Conservation (phyloP, 2,329 filamentous ascomycete genomes). For the Penicillium palitans region DNA sequence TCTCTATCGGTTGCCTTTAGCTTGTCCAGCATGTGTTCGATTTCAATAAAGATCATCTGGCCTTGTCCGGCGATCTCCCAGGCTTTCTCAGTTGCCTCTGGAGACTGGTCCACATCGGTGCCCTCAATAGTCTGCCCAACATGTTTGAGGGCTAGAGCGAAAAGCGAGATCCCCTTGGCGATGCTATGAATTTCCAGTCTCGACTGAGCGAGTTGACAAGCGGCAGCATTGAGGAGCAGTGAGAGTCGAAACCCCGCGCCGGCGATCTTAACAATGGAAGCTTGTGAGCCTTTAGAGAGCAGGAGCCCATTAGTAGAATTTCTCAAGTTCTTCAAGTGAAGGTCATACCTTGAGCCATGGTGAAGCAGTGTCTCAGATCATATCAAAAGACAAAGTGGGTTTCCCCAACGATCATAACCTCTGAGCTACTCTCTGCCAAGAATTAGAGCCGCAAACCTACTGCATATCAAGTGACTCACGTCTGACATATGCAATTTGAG, state of each 20-base stretch:
- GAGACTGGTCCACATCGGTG: slow-evolving; percentile 33
- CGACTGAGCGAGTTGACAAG: slow-evolving; percentile 41
- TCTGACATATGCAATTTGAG: slow-evolving; percentile 8
- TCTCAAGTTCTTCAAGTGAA: neutral
- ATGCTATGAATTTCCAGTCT: slow-evolving; percentile 45
- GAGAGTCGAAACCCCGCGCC: slow-evolving; percentile 43
- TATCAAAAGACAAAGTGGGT: neutral
- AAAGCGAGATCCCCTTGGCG: slow-evolving; percentile 44
- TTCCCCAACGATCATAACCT: slow-evolving; percentile 9
- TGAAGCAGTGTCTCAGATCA: slow-evolving; percentile 6
- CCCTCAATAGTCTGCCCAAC: slow-evolving; percentile 36
- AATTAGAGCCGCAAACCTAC: slow-evolving; percentile 22
- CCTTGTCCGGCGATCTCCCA: slow-evolving; percentile 43
- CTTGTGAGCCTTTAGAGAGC: slow-evolving; percentile 16
- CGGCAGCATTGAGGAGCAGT: slow-evolving; percentile 45
- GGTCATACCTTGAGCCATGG: slow-evolving; percentile 20
- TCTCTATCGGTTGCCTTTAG: slow-evolving; percentile 31
- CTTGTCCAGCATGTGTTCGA: slow-evolving; percentile 44
- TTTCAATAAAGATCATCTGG: slow-evolving; percentile 42
- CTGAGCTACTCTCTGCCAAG: neutral
- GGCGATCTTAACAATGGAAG: slow-evolving; percentile 27
- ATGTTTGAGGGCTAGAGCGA: slow-evolving; percentile 43
- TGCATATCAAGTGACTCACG: slow-evolving; percentile 27
- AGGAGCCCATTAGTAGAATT: neutral
- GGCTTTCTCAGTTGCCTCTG: slow-evolving; percentile 37